Base-by-base conservation (phyloP, 441 rosid species). In the Brassica hybrid region DNA sequence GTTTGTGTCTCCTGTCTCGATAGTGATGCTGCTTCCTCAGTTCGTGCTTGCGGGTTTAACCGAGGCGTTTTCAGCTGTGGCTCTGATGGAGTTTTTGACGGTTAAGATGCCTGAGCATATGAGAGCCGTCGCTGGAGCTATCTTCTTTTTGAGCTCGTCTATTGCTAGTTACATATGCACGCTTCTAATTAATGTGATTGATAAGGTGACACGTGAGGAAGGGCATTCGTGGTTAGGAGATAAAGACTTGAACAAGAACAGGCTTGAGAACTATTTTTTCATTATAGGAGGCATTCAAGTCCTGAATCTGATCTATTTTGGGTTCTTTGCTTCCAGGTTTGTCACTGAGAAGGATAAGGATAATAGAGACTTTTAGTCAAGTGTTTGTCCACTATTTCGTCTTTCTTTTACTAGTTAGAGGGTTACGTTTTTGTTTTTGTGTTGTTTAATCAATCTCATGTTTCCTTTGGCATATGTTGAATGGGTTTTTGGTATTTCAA, bases 101-200 rank as follows among this genome's bases (percentile, higher is more conserved):
- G 85, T 87, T 5, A 87, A 82, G 25, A 76, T 91, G 83, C 91
- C 96, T 2, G 94, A 85, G 18, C 67, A 77, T 72, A 83, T 89
- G 88, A 86, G 93, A 79, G 85, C 92, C 0, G 80, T 89, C 0
- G 88, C 90, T 0, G 94, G 94, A 63, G 92, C 96, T 0, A 38
- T 86, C 14, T 89, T 87, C 71, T 91, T 83, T 36, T 86, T 88
- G 66, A 87, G 88, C 66, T 78, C 80, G 18, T 87, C 90, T 3
- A 63, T 71, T 41, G 80, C 86, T 7, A 84, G 81, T 78, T 87
- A 84, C 50, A 12, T 79, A 10, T 72, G 85, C 76, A 77, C 86
- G 10, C 71, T 83, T 6, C 71, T 84, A 12, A 80, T 84, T 12
- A 79, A 76, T 66, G 57, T 84, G 32, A 80, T 85, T 5, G 84